Conservation (phyloP, 2,329 filamentous ascomycete species). For the Alternaria incomplexa region DNA sequence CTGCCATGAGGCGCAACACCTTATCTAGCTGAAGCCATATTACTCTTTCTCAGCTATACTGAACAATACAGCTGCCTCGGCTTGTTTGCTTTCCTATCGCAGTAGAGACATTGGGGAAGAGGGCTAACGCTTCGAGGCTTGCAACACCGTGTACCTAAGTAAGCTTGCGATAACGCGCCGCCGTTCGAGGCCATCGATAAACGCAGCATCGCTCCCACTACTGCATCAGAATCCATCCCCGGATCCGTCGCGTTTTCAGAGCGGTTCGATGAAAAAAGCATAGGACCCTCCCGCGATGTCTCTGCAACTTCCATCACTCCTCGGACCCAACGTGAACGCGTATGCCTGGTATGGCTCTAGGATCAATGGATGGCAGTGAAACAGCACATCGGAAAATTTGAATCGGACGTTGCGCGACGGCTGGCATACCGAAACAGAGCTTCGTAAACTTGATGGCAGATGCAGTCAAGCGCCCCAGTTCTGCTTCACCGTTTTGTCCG, state of each 20-base stretch:
- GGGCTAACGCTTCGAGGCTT: not conserved
- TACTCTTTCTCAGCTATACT: not conserved
- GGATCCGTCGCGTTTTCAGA: not conserved
- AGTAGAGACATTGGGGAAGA: not conserved
- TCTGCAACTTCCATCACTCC: not conserved
- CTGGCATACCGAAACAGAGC: not conserved
- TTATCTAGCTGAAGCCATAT: not conserved
- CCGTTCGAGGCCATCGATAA: not conserved
- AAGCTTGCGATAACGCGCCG: not conserved
- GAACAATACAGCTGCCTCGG: not conserved
- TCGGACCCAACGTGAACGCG: not conserved
- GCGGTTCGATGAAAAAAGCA: not conserved
- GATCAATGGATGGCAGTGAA: not conserved
- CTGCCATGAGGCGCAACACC: not conserved
- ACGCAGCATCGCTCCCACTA: not conserved
- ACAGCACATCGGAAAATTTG: not conserved
- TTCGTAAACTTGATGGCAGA: not conserved
- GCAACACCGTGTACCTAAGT: not conserved
- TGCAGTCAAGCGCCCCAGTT: constrained; percentile 1
- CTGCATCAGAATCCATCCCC: not conserved
- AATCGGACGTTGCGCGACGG: not conserved
- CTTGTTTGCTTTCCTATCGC: constrained; percentile 1
- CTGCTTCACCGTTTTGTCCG: not conserved
- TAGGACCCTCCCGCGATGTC: not conserved
- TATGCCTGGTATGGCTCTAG: not conserved